phyloP scores from a whole-genome alignment of 2,329 filamentous ascomycete species.

The Arthrinium puccinioides region DNA sequence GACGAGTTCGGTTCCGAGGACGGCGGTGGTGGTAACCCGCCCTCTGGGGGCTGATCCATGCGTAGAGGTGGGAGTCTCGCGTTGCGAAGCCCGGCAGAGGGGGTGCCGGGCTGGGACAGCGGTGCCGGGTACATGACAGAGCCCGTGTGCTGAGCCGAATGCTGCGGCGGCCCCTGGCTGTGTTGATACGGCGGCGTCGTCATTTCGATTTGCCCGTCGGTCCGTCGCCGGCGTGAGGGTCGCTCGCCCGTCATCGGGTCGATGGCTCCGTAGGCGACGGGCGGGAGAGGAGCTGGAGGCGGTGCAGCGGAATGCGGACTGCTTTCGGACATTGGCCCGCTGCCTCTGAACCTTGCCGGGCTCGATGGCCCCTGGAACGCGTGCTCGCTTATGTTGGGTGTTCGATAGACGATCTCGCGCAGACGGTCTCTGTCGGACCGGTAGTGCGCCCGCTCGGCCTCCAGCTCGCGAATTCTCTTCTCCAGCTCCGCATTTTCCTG shows the following conservation, averaged over 20 bases:
- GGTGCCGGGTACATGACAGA: slow-evolving; percentile 23
- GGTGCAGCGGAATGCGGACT: slow-evolving; percentile 10
- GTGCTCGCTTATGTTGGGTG: slow-evolving; percentile 47
- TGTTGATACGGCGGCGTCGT: slow-evolving; percentile 30
- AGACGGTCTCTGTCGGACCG: slow-evolving; percentile 65
- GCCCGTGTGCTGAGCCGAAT: slow-evolving; percentile 30
- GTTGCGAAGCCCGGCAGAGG: slow-evolving; percentile 17
- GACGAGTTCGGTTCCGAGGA: slow-evolving; percentile 13
- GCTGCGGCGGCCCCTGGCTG: slow-evolving; percentile 17
- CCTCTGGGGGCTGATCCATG: slow-evolving; percentile 29
- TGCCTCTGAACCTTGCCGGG: slow-evolving; percentile 9
- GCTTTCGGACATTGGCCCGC: background rate
- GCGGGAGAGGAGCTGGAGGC: slow-evolving; percentile 13
- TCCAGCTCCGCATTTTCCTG: slow-evolving; percentile 60
- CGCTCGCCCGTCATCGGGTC: slow-evolving; percentile 38
- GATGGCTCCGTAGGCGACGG: slow-evolving; percentile 26
- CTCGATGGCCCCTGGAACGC: slow-evolving; percentile 43
- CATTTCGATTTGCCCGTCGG: slow-evolving; percentile 38
- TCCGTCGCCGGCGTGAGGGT: slow-evolving; percentile 37
- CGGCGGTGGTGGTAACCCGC: slow-evolving; percentile 10
- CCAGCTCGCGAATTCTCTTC: slow-evolving; percentile 41
- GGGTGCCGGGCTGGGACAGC: slow-evolving; percentile 23
- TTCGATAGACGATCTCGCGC: slow-evolving; percentile 55
- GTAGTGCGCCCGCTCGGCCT: slow-evolving; percentile 66
- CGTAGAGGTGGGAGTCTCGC: slow-evolving; percentile 43